Evolutionary conservation across 495 filamentous ascomycete genomes (phyloP), one percentile per base, ranked within the genome.

Genomic region (Hyaloscypha variabilis): DNA sequence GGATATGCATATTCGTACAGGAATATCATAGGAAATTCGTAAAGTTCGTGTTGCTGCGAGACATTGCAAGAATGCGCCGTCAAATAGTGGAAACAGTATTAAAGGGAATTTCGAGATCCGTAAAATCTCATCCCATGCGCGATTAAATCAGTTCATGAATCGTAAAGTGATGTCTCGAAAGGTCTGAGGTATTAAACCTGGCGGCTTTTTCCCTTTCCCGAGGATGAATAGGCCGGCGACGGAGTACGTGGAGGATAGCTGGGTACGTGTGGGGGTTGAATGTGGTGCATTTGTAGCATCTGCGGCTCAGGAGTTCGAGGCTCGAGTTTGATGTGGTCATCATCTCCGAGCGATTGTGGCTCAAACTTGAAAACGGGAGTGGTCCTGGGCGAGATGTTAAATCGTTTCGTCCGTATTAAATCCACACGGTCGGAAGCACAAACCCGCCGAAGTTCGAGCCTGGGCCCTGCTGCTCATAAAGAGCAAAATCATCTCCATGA

Each of bases 401-500:
- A 71, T 69, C 57, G 49, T 63, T 69, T 66, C 63, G 65, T 68
- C 64, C 71, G 63, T 60, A 23, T 56, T 69, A 73, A 57, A 71
- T 71, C 71, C 71, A 73, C 54, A 73, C 63, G 58, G 71, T 67
- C 62, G 62, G 69, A 63, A 60, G 65, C 64, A 71, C 69, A 65
- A 71, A 73, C 71, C 71, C 71, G 60, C 71, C 69, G 65, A 73
- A 71, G 59, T 70, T 65, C 14, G 66, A 67, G 42, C 69, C 67
- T 8, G 63, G 58, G 30, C 68, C 63, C 62, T 73, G 71, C 55
- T 52, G 31, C 24, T 73, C 69, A 68, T 73, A 73, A 24, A 73
- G 58, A 74, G 72, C 62, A 68, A 68, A 65, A 71, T 72, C 71
- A 56, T 84, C 83, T 30, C 85, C 83, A 54, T 78, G 73, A 53